These are phyloP conservation scores for Camelina hispida DNA, from an alignment of 345 rosid genomes.

Conservation along the genomic window DNA sequence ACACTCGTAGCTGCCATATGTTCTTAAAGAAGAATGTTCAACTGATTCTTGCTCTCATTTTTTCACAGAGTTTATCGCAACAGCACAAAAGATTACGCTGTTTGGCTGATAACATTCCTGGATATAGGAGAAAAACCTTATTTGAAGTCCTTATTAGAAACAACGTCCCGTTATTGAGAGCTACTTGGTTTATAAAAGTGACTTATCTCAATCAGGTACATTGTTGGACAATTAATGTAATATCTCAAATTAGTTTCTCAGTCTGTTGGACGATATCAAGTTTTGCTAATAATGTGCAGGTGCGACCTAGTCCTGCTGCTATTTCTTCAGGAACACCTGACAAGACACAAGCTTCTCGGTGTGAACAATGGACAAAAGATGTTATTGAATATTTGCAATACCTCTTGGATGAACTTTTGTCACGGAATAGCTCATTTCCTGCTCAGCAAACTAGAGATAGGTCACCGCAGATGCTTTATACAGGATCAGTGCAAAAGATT, in stretches of 20 bases:
- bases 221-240: not conserved
- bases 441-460: slow-evolving; percentile 67
- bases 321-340: slow-evolving; percentile 72
- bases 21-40: slow-evolving; percentile 19
- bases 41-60: slow-evolving; percentile 29
- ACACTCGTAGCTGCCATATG: slow-evolving; percentile 9
- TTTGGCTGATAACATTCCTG: slow-evolving; percentile 94
- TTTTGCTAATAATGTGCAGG: slow-evolving; percentile 62
- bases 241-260: slow-evolving; percentile 2
- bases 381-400: slow-evolving; percentile 85
- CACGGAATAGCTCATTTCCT: slow-evolving; percentile 66
- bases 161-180: slow-evolving; percentile 93
- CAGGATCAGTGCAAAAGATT: slow-evolving; percentile 66
- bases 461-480: slow-evolving; percentile 68
- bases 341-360: slow-evolving; percentile 64
- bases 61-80: slow-evolving; percentile 75
- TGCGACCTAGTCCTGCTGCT: slow-evolving; percentile 67
- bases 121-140: slow-evolving; percentile 69
- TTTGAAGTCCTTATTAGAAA: slow-evolving; percentile 92
- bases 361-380: slow-evolving; percentile 98
- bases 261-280: slow-evolving; percentile 32
- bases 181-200: slow-evolving; percentile 97
- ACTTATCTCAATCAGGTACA: slow-evolving; percentile 96
- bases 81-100: slow-evolving; percentile 85
- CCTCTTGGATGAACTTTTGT: slow-evolving; percentile 77